Conservation (phyloP, 345 rosid genomes). For the Cardamine chenopodiifolia region DNA sequence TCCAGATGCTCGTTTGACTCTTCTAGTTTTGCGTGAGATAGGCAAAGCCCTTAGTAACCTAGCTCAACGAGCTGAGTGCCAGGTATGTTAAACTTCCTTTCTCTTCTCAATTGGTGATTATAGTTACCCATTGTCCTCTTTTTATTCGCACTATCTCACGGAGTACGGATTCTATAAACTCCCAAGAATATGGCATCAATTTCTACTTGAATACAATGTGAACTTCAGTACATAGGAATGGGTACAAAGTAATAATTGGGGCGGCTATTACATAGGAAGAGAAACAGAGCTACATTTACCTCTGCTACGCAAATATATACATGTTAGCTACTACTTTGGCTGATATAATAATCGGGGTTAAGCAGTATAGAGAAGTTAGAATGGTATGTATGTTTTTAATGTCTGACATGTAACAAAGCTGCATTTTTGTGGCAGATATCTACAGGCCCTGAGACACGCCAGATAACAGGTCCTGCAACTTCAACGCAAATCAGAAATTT, state of each 20-base stretch:
- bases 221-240: not conserved
- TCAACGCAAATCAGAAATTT: constrained; percentile 86
- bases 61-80: constrained; percentile 89
- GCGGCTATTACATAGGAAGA: not conserved
- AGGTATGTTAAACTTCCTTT: constrained; percentile 51
- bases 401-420: constrained; percentile 22
- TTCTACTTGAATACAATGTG: constrained; percentile 2
- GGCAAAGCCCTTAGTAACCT: constrained; percentile 78
- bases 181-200: not conserved
- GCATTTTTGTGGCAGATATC: constrained; percentile 72
- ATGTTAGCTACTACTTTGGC: constrained; percentile 12
- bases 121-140: not conserved
- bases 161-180: not conserved
- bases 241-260: not conserved
- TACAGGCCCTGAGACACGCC: constrained; percentile 94
- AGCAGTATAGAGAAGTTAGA: constrained; percentile 21
- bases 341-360: not conserved
- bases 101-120: not conserved
- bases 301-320: not conserved
- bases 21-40: constrained; percentile 84
- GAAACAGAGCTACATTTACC: not conserved
- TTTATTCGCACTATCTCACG: not conserved
- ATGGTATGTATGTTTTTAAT: not conserved
- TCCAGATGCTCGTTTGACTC: constrained; percentile 85
- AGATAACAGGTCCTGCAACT: constrained; percentile 81